Evolutionary conservation across 495 filamentous ascomycete genomes (phyloP).

Genomic region (Alectoria sarmentosa): DNA sequence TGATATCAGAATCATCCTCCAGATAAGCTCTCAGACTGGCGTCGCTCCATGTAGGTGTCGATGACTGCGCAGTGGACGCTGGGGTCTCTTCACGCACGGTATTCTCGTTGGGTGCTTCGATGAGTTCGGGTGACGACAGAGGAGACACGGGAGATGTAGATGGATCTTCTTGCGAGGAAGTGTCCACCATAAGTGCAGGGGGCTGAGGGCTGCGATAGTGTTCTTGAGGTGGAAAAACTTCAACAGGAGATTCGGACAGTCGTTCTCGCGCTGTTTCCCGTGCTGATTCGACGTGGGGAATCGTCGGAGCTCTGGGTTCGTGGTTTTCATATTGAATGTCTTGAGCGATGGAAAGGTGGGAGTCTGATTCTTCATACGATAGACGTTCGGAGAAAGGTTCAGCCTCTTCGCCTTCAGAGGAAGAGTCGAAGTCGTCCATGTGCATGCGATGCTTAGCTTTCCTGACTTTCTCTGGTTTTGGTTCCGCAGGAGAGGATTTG

Average conservation of each 20-base stretch:
- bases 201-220: conserved; percentile 18
- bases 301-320: conserved; percentile 11
- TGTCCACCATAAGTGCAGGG: conserved; percentile 57
- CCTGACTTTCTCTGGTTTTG: conserved; percentile 44
- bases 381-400: conserved; percentile 27
- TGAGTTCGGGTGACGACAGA: conserved; percentile 57
- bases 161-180: conserved; percentile 55
- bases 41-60: conserved; percentile 66
- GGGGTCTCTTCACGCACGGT: conserved; percentile 32
- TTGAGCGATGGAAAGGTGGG: conserved; percentile 14
- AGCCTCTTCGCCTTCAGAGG: conserved; percentile 28
- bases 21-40: conserved; percentile 78
- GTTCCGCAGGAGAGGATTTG: conserved; percentile 32
- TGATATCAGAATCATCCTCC: conserved; percentile 84
- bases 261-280: conserved; percentile 33
- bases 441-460: conserved; percentile 39
- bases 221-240: conserved; percentile 49
- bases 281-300: conserved; percentile 23
- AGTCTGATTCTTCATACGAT: conserved; percentile 15
- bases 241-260: conserved; percentile 70
- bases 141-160: conserved; percentile 55
- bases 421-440: conserved; percentile 43
- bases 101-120: conserved; percentile 37
- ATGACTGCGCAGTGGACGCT: conserved; percentile 38
- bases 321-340: conserved; percentile 19